These are phyloP conservation scores for Sisymbrium altissimum DNA, from an alignment of 345 rosid genomes.

Conservation along the genomic window DNA sequence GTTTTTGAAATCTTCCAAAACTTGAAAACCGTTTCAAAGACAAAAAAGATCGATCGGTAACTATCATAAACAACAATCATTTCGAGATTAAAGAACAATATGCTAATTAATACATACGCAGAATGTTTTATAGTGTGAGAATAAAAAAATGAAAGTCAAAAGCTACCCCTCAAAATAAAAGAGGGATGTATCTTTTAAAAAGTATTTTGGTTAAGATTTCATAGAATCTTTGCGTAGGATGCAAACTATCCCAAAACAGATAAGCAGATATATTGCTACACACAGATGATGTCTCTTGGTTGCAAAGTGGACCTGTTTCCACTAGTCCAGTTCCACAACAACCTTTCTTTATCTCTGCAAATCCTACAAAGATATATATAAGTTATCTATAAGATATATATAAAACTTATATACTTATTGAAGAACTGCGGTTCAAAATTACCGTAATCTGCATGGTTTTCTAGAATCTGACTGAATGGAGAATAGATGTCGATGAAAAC, in stretches of 20 bases:
- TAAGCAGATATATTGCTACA: constrained; percentile 22
- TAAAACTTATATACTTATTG: background rate
- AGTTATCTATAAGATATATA: background rate
- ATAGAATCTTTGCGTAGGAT: constrained; percentile 43
- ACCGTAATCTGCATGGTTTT: constrained; percentile 52
- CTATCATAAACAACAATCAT: background rate
- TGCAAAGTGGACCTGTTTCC: constrained; percentile 22
- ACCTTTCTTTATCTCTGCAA: constrained; percentile 17
- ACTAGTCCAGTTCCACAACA: constrained; percentile 36
- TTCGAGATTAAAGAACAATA: background rate
- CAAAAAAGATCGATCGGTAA: background rate
- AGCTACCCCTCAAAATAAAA: background rate
- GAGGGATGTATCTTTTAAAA: constrained; percentile 1
- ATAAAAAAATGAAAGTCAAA: background rate
- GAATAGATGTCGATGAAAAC: constrained; percentile 45
- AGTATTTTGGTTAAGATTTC: constrained; percentile 12
- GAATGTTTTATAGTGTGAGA: background rate
- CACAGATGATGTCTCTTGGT: background rate
- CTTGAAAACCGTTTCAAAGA: background rate
- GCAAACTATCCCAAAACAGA: constrained; percentile 33
- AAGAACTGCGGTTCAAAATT: background rate
- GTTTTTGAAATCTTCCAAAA: background rate
- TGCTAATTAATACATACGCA: background rate
- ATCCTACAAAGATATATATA: constrained; percentile 17
- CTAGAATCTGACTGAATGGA: constrained; percentile 39